Conservation (phyloP, 371 early-diverging fungal genomes). For the Rhizopus stolonifer region DNA sequence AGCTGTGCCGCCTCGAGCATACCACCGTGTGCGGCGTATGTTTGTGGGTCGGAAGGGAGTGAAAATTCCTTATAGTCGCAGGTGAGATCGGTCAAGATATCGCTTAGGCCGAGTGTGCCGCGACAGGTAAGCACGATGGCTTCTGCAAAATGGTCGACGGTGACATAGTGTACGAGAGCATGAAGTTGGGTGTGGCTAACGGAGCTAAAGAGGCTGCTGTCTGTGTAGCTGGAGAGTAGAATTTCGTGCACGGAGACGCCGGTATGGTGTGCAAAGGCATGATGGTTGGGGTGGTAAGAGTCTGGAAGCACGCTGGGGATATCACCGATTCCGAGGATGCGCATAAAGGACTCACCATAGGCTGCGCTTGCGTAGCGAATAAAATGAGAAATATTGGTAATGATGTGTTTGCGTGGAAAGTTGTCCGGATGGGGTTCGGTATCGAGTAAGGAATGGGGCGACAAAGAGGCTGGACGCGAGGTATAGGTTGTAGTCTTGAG, state of each 20-base stretch:
- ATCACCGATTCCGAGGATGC: constrained; percentile 74
- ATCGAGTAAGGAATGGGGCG: constrained; percentile 17
- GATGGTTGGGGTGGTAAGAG: constrained; percentile 64
- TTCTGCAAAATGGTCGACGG: constrained; percentile 74
- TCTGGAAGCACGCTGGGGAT: constrained; percentile 49
- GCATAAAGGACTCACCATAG: constrained; percentile 84
- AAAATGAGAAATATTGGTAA: constrained; percentile 72
- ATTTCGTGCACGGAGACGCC: constrained; percentile 66
- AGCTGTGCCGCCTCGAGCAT: constrained; percentile 76
- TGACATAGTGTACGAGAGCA: constrained; percentile 81
- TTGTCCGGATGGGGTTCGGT: constrained; percentile 32
- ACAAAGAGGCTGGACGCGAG: constrained; percentile 6
- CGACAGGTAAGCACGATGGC: constrained; percentile 85
- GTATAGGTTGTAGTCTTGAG: constrained; percentile 35
- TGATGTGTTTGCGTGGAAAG: constrained; percentile 66
- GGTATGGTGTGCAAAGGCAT: constrained; percentile 71
- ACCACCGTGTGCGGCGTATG: constrained; percentile 70
- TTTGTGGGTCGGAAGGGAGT: constrained; percentile 37
- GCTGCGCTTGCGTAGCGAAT: constrained; percentile 78
- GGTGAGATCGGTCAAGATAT: constrained; percentile 84
- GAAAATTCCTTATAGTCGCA: constrained; percentile 74
- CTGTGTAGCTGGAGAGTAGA: constrained; percentile 63
- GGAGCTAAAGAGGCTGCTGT: constrained; percentile 26
- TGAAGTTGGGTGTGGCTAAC: constrained; percentile 61
- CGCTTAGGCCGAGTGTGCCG: constrained; percentile 87